Evolutionary conservation across 306 rosid genomes (phyloP), one percentile per base, ranked within the genome.

Genomic region (Sechiopsis laciniata): DNA sequence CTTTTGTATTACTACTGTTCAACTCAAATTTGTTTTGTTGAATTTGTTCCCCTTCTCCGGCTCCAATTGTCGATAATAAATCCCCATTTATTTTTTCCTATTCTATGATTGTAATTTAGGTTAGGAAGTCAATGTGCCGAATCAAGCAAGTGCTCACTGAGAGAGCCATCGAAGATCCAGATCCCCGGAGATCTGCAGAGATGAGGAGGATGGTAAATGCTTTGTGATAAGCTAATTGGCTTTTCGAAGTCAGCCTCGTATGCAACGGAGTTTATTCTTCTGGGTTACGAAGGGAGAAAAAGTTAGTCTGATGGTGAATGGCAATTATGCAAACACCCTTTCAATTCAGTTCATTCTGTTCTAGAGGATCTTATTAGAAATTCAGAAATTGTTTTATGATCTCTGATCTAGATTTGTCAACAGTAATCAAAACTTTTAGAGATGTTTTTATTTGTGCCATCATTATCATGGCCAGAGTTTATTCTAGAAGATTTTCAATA

Each of bases 41-140:
- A 7, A 20, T 74, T 16, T 40, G 75, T 52, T 35, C 5, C 22
- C 65, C 16, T 35, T 69, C 45, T 37, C 45, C 45, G 0, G 7
- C 45, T 37, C 45, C 45, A 32, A 32, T 32, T 1, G 5, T 32
- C 3, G 37, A 32, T 32, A 32, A 32, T 2, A 32, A 32, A 1
- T 26, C 32, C 32, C 32, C 32, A 26, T 26, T 26, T 26, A 1
- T 26, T 26, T 26, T 3, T 26, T 26, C 32, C 46, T 29, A 20
- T 55, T 21, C 57, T 70, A 8, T 80, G 54, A n/a, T 71, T 7
- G 74, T 64, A 67, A 80, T 71, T 78, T 79, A 94, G 98, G 97
- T 94, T 83, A 86, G 98, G 69, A 94, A 89, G 88, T 90, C 98
- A 17, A 89, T 94, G 98, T 94, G 98, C 74, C 97, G 96, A 77